A percentile compares a stretch with the other conserved stretches of the same genome.
Conservation (phyloP, 805 yeast genomes). For the Wickerhamomyces ciferrii region DNA sequence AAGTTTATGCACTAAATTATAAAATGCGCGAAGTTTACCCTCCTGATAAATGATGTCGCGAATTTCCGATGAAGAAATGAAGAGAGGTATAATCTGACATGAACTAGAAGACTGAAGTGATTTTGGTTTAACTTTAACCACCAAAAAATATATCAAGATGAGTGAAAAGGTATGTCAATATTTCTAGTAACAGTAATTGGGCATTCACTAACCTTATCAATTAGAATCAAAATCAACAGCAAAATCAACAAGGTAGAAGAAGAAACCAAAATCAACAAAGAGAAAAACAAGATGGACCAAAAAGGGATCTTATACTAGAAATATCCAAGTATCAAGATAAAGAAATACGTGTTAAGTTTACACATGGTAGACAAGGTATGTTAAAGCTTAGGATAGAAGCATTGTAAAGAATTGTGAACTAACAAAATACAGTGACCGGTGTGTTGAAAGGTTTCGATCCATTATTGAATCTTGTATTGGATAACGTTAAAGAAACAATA, state of each 20-base stretch:
- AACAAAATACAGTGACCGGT: constrained; percentile 45
- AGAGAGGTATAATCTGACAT: not conserved
- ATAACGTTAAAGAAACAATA: constrained; percentile 61
- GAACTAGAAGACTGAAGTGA: not conserved
- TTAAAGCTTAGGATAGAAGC: constrained; percentile 1
- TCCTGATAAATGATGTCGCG: not conserved
- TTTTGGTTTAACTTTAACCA: not conserved
- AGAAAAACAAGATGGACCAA: constrained; percentile 63
- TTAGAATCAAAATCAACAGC: constrained; percentile 16
- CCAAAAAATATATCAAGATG: constrained; percentile 3
- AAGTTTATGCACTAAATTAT: not conserved
- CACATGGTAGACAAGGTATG: constrained; percentile 71
- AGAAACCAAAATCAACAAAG: constrained; percentile 18
- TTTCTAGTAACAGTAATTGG: too few relatives aligned
- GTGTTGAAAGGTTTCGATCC: constrained; percentile 79
- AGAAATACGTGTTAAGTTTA: constrained; percentile 68
- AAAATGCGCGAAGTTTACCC: not conserved
- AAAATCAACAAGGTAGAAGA: constrained; percentile 11
- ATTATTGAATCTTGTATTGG: constrained; percentile 73
- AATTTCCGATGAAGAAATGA: not conserved
- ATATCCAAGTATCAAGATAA: constrained; percentile 72
- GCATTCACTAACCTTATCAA: constrained; percentile 1
- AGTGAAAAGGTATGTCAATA: constrained; percentile 10
- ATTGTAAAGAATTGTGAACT: not conserved
- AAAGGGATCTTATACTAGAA: constrained; percentile 85